These are phyloP conservation scores for Trichoderma aggressivum DNA, from an alignment of 2,329 filamentous ascomycete genomes.

Conservation along the genomic window DNA sequence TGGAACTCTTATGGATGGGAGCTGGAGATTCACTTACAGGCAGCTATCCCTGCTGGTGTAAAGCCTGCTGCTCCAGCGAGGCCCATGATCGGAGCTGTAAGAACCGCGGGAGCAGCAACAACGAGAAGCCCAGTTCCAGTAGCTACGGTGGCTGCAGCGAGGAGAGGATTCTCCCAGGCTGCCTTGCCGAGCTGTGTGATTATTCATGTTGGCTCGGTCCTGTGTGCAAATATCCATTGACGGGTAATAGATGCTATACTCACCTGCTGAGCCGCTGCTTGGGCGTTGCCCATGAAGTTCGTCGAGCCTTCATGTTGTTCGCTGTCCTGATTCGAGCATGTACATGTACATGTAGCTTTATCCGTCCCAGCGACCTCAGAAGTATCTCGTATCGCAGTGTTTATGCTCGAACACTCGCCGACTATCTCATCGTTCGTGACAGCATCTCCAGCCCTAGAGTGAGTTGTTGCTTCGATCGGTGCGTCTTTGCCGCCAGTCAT, in stretches of 20 bases:
- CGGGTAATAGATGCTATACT: background rate
- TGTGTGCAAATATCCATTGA: no score
- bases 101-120: constrained; percentile 2
- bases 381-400: background rate
- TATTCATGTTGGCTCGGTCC: background rate
- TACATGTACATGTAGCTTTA: background rate
- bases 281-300: background rate
- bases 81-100: constrained; percentile 20
- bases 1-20: no score
- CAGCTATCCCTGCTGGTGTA: constrained; percentile 21
- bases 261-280: background rate
- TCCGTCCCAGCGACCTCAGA: background rate
- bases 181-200: background rate
- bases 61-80: constrained; percentile 24
- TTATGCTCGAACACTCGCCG: background rate
- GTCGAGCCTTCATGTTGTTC: background rate
- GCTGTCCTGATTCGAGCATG: background rate
- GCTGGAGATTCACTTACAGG: constrained; percentile 13
- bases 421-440: background rate
- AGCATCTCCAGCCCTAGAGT: background rate
- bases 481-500: background rate
- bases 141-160: background rate
- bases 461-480: background rate
- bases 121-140: background rate
- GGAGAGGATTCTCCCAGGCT: background rate